These are phyloP conservation scores for Trametes pubescens DNA, from an alignment of 1,284 basidiomycete genomes.

Conservation along the genomic window DNA sequence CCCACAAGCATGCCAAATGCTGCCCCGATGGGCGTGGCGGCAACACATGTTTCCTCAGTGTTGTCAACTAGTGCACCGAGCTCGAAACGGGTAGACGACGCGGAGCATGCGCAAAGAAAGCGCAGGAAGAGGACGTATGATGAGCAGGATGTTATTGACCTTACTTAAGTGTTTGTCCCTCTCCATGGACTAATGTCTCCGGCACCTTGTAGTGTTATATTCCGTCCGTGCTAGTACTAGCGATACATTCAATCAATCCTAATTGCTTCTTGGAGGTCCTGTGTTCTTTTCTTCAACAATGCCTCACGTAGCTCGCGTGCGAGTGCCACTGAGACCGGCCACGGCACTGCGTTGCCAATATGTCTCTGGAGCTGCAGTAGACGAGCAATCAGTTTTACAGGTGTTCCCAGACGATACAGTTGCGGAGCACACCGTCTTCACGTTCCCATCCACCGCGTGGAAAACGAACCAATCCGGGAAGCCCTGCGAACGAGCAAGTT, in stretches of 20 bases:
- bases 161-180: background rate
- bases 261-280: conserved; percentile 44
- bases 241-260: conserved; percentile 31
- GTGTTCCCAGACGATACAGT: too few relatives aligned
- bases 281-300: conserved; percentile 59
- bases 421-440: conserved; percentile 62
- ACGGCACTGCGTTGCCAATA: conserved; percentile 80
- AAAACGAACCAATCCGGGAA: conserved; percentile 78
- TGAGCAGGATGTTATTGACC: conserved; percentile 14
- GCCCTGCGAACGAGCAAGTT: conserved; percentile 78
- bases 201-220: too few relatives aligned
- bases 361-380: conserved; percentile 70
- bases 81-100: background rate
- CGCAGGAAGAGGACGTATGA: conserved; percentile 18
- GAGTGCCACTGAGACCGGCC: conserved; percentile 66
- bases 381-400: background rate
- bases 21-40: background rate
- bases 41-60: background rate
- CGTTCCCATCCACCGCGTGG: conserved; percentile 54
- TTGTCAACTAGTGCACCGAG: background rate
- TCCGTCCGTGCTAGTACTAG: too few relatives aligned
- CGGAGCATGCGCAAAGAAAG: conserved; percentile 11
- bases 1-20: background rate
- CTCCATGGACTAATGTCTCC: too few relatives aligned
- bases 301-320: conserved; percentile 64